A percentile compares a stretch with the other conserved stretches of the same genome.
Evolutionary conservation across 2,329 filamentous ascomycete species (phyloP).

Genomic region (Aspergillus quadrilineatus): DNA sequence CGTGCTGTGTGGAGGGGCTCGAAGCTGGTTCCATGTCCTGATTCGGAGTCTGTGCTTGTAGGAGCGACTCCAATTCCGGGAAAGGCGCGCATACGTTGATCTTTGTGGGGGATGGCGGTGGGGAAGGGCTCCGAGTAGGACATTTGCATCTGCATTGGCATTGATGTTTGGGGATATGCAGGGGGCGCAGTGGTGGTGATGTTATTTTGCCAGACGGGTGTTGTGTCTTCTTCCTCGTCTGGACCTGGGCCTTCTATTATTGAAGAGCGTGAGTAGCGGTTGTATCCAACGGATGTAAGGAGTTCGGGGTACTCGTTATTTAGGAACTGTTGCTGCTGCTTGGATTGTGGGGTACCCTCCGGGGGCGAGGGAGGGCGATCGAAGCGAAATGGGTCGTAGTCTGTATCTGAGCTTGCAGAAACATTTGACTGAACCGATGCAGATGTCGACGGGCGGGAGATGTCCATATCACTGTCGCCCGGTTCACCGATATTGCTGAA

Average conservation of each 20-base stretch:
- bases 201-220: conserved; percentile 35
- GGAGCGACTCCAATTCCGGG: background rate
- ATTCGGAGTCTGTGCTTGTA: background rate
- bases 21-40: background rate
- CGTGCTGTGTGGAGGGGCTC: conserved; percentile 25
- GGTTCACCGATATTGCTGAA: conserved; percentile 23
- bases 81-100: conserved; percentile 21
- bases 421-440: conserved; percentile 31
- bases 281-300: conserved; percentile 47
- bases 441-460: conserved; percentile 41
- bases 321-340: conserved; percentile 38
- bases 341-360: conserved; percentile 11
- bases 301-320: conserved; percentile 44
- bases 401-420: conserved; percentile 35
- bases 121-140: conserved; percentile 25
- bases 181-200: background rate
- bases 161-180: conserved; percentile 4
- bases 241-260: conserved; percentile 55
- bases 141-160: background rate
- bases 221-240: conserved; percentile 55
- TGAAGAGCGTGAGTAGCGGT: conserved; percentile 53
- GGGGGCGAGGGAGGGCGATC: conserved; percentile 35
- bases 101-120: conserved; percentile 25
- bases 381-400: conserved; percentile 46
- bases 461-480: background rate